A percentile compares a stretch with the other conserved stretches of the same genome.
Conservation (phyloP, 768 basidiomycete genomes). For the Collybia sordida region DNA sequence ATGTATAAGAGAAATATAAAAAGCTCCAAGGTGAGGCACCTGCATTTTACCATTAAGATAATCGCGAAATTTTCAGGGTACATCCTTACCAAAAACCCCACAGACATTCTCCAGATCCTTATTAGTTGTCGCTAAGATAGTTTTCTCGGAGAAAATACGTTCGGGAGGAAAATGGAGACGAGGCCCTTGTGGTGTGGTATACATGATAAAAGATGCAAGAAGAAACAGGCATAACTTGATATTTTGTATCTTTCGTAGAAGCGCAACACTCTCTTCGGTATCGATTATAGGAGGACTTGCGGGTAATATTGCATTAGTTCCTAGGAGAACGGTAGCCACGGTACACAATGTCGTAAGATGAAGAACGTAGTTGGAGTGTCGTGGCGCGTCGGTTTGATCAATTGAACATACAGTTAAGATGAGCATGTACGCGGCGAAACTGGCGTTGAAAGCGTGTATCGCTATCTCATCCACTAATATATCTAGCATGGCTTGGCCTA, state of each 20-base stretch:
- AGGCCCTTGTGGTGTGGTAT: slow-evolving; percentile 74
- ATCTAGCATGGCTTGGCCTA: slow-evolving; percentile 53
- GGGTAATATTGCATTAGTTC: slow-evolving; percentile 58
- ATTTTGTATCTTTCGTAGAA: slow-evolving; percentile 48
- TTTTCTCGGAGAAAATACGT: slow-evolving; percentile 74
- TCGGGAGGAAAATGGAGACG: slow-evolving; percentile 72
- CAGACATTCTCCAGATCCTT: slow-evolving; percentile 74
- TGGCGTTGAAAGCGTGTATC: slow-evolving; percentile 43
- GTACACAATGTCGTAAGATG: slow-evolving; percentile 62
- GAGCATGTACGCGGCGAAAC: slow-evolving; percentile 61
- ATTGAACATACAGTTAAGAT: slow-evolving; percentile 38
- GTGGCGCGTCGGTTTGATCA: slow-evolving; percentile 48
- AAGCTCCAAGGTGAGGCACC: slow-evolving; percentile 59
- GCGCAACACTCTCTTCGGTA: slow-evolving; percentile 16
- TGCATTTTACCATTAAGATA: slow-evolving; percentile 12
- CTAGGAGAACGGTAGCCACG: slow-evolving; percentile 44
- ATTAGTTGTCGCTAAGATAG: slow-evolving; percentile 57
- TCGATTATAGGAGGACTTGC: slow-evolving; percentile 31
- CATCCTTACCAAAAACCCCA: slow-evolving; percentile 48
- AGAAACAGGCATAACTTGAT: slow-evolving; percentile 49
- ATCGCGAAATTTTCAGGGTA: background rate
- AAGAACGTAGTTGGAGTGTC: slow-evolving; percentile 49
- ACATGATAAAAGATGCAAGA: slow-evolving; percentile 34
- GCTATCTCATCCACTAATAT: slow-evolving; percentile 29
- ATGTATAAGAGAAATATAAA: slow-evolving; percentile 86